Conservation (phyloP, 768 basidiomycete genomes). For the Termitomyces sp. region DNA sequence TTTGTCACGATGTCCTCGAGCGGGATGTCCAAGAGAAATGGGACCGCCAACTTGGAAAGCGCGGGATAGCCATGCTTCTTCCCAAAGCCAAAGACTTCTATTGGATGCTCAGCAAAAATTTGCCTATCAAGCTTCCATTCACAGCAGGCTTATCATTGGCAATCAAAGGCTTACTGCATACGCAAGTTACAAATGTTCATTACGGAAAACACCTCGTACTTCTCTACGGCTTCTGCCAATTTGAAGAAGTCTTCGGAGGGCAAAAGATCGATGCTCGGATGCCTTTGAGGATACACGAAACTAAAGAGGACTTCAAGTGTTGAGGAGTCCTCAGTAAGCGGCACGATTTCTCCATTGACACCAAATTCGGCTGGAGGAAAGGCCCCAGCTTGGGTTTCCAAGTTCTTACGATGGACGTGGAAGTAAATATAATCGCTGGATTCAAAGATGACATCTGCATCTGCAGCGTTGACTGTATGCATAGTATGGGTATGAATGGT, state of each 20-base stretch:
- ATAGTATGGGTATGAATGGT: too few species aligned
- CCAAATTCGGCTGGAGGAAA: neutral
- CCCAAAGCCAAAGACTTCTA: neutral
- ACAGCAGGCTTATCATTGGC: neutral
- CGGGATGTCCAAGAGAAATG: neutral
- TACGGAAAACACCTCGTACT: neutral
- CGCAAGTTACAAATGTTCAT: neutral
- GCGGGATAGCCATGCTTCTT: neutral
- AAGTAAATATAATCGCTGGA: neutral
- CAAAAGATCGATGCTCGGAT: neutral
- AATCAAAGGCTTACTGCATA: neutral
- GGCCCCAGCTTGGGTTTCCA: neutral
- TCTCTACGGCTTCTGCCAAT: neutral
- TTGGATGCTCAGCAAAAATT: neutral
- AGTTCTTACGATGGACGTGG: neutral
- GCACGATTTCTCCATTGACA: neutral
- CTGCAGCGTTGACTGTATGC: neutral
- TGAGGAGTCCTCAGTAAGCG: neutral
- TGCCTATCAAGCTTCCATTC: neutral
- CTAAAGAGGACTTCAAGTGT: neutral
- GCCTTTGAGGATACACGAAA: slow-evolving; percentile 3
- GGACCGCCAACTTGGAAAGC: neutral
- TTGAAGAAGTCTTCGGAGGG: neutral
- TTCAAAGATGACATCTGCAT: neutral
- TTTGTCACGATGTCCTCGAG: neutral